A percentile compares a stretch with the other conserved stretches of the same genome.
These are phyloP conservation scores for Prototheca cutis DNA, from an alignment of 163 green algal genomes.

Conservation along the genomic window DNA sequence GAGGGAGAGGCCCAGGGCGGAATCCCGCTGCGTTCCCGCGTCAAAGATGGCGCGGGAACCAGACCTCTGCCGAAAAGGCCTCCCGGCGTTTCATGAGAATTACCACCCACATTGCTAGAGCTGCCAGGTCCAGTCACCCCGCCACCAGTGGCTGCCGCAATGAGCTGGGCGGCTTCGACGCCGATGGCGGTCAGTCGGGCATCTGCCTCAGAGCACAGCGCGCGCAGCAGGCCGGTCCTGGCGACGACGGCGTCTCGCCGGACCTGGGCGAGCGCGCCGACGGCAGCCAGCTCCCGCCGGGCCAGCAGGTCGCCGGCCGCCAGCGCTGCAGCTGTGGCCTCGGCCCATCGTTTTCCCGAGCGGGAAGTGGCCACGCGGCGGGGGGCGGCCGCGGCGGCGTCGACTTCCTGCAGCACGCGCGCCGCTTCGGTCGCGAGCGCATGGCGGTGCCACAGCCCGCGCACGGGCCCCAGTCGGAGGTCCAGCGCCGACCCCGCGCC, in stretches of 20 bases:
- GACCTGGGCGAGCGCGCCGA: background rate
- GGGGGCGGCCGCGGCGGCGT: conserved; percentile 39
- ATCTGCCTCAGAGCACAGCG: background rate
- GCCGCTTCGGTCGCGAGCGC: conserved; percentile 37
- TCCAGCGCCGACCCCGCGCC: conserved; percentile 47
- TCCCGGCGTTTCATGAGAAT: too few relatives aligned
- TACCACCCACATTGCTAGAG: too few relatives aligned
- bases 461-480: conserved; percentile 37
- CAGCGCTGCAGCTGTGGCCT: too few relatives aligned
- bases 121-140: background rate
- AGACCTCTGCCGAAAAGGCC: too few relatives aligned
- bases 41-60: background rate
- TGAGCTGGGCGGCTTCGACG: background rate
- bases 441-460: conserved; percentile 47
- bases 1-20: too few relatives aligned
- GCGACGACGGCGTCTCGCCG: conserved; percentile 50
- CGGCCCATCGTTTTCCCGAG: background rate
- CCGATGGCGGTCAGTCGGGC: background rate
- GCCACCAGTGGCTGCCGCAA: background rate
- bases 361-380: conserved; percentile 12
- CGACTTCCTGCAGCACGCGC: conserved; percentile 48
- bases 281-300: background rate
- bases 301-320: background rate
- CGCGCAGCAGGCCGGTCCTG: conserved; percentile 49
- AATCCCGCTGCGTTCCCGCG: background rate